phyloP scores from a whole-genome alignment of 345 rosid species.

The Acer negundo region DNA sequence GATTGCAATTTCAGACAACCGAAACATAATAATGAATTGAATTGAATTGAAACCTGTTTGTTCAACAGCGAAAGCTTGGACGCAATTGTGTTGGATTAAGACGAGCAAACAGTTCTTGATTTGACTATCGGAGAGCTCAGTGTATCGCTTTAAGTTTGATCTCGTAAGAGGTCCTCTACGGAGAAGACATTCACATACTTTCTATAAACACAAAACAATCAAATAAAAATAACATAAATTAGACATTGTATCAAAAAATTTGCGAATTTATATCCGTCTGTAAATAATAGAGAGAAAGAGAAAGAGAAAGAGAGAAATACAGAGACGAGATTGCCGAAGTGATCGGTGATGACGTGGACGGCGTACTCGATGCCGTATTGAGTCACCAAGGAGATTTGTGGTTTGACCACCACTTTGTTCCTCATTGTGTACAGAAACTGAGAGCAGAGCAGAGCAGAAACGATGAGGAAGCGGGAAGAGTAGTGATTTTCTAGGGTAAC shows the following conservation, averaged over 20 bases:
- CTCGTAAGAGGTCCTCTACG: conserved; percentile 57
- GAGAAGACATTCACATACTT: conserved; percentile 84
- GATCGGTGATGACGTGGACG: conserved; percentile 64
- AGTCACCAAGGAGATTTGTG: conserved; percentile 26
- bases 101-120: conserved; percentile 68
- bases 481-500: background rate
- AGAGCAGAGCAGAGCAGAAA: background rate
- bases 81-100: conserved; percentile 85
- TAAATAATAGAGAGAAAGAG: background rate
- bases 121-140: conserved; percentile 44
- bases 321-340: conserved; percentile 81
- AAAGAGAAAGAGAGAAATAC: conserved; percentile 8
- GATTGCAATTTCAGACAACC: background rate
- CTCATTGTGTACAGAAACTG: background rate
- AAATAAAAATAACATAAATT: too few relatives aligned
- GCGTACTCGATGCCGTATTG: conserved; percentile 68
- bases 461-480: background rate
- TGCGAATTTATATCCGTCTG: background rate
- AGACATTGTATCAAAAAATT: background rate
- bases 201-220: conserved; percentile 40
- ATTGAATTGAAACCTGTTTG: conserved; percentile 31
- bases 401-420: background rate
- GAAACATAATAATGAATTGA: background rate
- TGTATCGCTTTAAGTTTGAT: conserved; percentile 45
- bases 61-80: conserved; percentile 65